Base-by-base conservation (phyloP, 441 rosid species). In the Populus hybrid region DNA sequence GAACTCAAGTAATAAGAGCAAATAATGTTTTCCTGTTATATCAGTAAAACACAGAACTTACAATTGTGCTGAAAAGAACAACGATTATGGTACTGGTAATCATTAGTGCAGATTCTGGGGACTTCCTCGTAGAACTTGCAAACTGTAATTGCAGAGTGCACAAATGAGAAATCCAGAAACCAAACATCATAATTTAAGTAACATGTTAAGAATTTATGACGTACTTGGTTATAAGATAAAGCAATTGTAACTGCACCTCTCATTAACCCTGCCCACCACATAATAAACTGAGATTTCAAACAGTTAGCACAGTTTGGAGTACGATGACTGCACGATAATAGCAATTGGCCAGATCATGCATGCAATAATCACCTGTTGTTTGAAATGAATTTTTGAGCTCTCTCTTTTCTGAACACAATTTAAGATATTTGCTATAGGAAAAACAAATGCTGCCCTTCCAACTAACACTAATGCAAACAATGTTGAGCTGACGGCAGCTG, bases 211-310 rank as follows among this genome's bases (percentile, higher is more conserved):
- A 36, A 2, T 45, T 77, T 10, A 31, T 28, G 42, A 16, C 45
- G 9, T 73, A 85, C 93, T 89, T 85, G 66, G 56, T 83, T 85
- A 63, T 79, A 89, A 24, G 93, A 87, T 71, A 92, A 78, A 42
- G 97, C 97, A 79, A 89, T 85, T 1, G 97, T 89, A n/a, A 92
- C 91, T 9, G 97, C 93, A 74, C 94, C 94, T 87, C 94, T 86
- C 90, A 89, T 84, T n/a, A 92, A 80, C 69, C 94, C 93, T 50
- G 97, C 94, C 90, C 94, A 92, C 97, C 94, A 90, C 84, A 89
- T 87, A 72, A 86, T 82, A 68, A 88, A 85, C 93, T 90, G 85
- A 71, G 71, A 36, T 76, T 75, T 69, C 50, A 72, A 79, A 35
- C 36, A 40, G 85, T 84, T 74, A 83, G 88, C 68, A 71, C 69